A percentile compares a stretch with the other conserved stretches of the same genome.
These are phyloP conservation scores for Chaetoceros tenuissimus DNA, from an alignment of 108 stramenopile genomes.

Conservation along the genomic window DNA sequence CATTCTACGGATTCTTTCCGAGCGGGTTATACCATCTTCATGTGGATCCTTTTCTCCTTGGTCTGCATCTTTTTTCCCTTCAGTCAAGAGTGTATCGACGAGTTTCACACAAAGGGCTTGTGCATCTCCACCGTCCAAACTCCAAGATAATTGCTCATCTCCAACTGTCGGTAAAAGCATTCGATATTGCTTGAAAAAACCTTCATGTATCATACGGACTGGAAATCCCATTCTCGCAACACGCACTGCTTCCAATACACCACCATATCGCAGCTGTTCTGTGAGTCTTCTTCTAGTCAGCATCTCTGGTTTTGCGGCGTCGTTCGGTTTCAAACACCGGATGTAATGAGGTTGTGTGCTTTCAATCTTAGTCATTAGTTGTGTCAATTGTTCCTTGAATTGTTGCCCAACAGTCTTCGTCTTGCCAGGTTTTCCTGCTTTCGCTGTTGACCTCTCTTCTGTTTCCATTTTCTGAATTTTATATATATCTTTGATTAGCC, in stretches of 20 bases:
- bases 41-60: slow-evolving; percentile 30
- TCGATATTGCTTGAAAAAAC: slow-evolving; percentile 87
- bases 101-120: slow-evolving; percentile 73
- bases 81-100: slow-evolving; percentile 54
- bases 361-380: slow-evolving; percentile 81
- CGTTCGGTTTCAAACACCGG: slow-evolving; percentile 97
- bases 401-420: slow-evolving; percentile 89
- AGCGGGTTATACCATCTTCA: slow-evolving; percentile 68
- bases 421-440: slow-evolving; percentile 27
- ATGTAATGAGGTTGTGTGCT: slow-evolving; percentile 99
- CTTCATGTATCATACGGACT: slow-evolving; percentile 84
- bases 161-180: slow-evolving; percentile 69
- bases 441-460: slow-evolving; percentile 16
- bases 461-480: slow-evolving; percentile 47
- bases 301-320: slow-evolving; percentile 75
- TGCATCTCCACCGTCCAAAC: slow-evolving; percentile 59
- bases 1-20: slow-evolving; percentile 84
- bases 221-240: slow-evolving; percentile 99
- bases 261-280: slow-evolving; percentile 96
- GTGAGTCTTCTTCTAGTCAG: slow-evolving; percentile 77
- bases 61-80: slow-evolving; percentile 40
- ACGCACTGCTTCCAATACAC: slow-evolving; percentile 98
- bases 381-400: slow-evolving; percentile 87
- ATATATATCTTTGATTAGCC: slow-evolving; percentile 75
- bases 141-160: slow-evolving; percentile 56